Base-by-base conservation (phyloP, 352 stramenopile species). In the Saprolegnia diclina region DNA sequence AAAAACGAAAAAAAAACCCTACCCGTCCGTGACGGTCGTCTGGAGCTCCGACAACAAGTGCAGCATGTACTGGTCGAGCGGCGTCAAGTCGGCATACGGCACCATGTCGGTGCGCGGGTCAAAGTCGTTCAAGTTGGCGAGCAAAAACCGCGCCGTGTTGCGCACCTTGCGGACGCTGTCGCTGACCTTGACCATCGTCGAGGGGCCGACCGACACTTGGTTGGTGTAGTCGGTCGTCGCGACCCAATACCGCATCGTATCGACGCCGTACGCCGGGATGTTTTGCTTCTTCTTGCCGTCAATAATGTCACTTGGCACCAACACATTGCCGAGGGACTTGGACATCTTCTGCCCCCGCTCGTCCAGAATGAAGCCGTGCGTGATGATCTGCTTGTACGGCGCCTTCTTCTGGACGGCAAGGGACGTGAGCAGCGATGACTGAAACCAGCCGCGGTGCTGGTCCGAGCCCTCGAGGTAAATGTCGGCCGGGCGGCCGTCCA, bases 311-410 rank as follows among this genome's bases (percentile, higher is more conserved):
- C 84, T 74, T 6, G 96, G 97, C 71, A 97, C 88, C 52, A 99
- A 82, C 4, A 97, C 96, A 74, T 99, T 99, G 56, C 97, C 97
- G 1, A 99, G 76, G 32, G 92, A 98, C 76, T 99, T 99, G 40
- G 93, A 98, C 97, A 99, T 99, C 81, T 99, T 99, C 70, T 87
- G 92, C 19, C 96, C 97, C 48, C 98, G 95, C 48, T 99, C 97
- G 73, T 99, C 97, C n/a, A 99, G 77, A 5, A 98, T 89, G 74
- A 99, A 99, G 56, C 97, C 97, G 79, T 99, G 97, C 10, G 97
- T 99, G 67, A 99, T 87, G 45, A 99, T 83, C 59, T 94, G 88
- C 73, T 98, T 97, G 87, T 98, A 99, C 26, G 97, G 97, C 5
- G 88, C 82, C 0, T 71, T 77, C 29, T 78, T 65, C 54, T 96